phyloP scores from a whole-genome alignment of 2,329 filamentous ascomycete species.

The Cladosporium sp. region DNA sequence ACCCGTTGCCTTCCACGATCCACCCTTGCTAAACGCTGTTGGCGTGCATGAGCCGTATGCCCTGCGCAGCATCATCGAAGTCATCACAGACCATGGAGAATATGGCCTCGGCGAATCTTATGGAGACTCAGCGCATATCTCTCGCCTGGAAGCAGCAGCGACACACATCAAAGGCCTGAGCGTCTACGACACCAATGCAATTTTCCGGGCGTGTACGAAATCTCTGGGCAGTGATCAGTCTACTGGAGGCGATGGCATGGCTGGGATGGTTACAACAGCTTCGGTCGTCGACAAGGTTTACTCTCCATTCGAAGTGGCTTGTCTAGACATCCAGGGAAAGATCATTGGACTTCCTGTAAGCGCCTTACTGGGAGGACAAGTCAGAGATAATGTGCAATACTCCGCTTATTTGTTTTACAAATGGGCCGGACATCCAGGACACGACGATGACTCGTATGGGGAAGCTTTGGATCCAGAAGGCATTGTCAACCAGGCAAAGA shows the following conservation, averaged over 20 bases:
- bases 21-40: constrained; percentile 13
- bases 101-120: constrained; percentile 17
- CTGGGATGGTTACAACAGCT: constrained; percentile 13
- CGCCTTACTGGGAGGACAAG: constrained; percentile 6
- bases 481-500: constrained; percentile 7
- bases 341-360: background rate
- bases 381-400: constrained; percentile 15
- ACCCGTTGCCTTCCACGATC: constrained; percentile 15
- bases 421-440: constrained; percentile 14
- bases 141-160: constrained; percentile 7
- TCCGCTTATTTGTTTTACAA: constrained; percentile 17
- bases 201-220: background rate
- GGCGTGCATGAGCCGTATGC: constrained; percentile 16
- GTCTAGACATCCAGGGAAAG: constrained; percentile 6
- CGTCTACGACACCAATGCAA: background rate
- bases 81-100: background rate
- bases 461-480: constrained; percentile 14
- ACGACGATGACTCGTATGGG: background rate
- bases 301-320: constrained; percentile 11
- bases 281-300: constrained; percentile 8
- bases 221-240: background rate
- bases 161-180: background rate
- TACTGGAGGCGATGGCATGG: constrained; percentile 12
- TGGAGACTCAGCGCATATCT: constrained; percentile 13
- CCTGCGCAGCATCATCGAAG: constrained; percentile 11